Evolutionary conservation across 1,139 yeast species (phyloP).

Genomic region (Magnusiomyces suaveolens): DNA sequence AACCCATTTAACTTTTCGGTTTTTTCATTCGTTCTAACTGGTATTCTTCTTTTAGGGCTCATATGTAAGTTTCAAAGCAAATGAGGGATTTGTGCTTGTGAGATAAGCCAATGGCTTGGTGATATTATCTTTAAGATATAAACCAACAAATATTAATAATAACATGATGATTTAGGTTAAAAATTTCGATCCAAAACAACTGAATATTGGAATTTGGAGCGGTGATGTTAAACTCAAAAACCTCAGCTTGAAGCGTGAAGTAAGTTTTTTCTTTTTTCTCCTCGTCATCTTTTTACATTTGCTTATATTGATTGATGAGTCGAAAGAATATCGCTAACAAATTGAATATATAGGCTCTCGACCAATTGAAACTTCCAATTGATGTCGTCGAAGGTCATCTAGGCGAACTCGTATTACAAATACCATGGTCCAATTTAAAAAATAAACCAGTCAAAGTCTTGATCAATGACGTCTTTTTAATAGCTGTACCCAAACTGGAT

Average conservation of each 20-base stretch:
- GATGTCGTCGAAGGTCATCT: conserved; percentile 87
- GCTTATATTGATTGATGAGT: background rate
- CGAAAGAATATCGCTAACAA: background rate
- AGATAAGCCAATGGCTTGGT: no score
- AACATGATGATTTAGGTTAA: conserved; percentile 82
- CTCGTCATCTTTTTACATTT: no score
- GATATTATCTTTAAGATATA: background rate
- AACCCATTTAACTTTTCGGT: background rate
- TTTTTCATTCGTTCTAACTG: background rate
- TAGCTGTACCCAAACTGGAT: conserved; percentile 65
- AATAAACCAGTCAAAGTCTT: conserved; percentile 84
- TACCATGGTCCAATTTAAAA: conserved; percentile 94
- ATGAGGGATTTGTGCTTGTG: no score
- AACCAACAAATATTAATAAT: conserved; percentile 21
- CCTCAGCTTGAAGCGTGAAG: conserved; percentile 63
- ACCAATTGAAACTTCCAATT: conserved; percentile 72
- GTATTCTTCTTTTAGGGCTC: background rate
- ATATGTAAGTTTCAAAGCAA: background rate
- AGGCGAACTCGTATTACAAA: conserved; percentile 81
- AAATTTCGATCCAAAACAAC: conserved; percentile 87
- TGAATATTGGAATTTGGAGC: conserved; percentile 94
- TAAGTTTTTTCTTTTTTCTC: conserved; percentile 18
- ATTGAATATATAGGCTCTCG: conserved; percentile 47
- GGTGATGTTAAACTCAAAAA: conserved; percentile 87
- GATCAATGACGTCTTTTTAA: conserved; percentile 78